A percentile compares a stretch with the other conserved stretches of the same genome.
These are phyloP conservation scores for Alopecurus myosuroides DNA, from an alignment of 176 grass and related monocot species.

Conservation along the genomic window DNA sequence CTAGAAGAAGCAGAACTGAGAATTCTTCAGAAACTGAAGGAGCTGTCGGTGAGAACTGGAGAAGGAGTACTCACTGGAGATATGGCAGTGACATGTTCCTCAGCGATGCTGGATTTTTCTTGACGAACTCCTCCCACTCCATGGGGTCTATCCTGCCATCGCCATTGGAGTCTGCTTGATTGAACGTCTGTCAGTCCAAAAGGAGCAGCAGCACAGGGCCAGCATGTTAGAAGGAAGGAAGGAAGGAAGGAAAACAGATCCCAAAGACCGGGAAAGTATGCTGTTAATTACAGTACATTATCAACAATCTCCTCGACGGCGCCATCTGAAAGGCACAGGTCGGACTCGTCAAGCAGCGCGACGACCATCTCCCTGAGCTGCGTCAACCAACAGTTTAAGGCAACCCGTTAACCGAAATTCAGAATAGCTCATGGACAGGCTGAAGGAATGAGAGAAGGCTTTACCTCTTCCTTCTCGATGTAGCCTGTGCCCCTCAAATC, in stretches of 20 bases:
- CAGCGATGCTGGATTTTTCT: slow-evolving; percentile 57
- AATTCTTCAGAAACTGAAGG: too few relatives aligned
- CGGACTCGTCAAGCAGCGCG: slow-evolving; percentile 67
- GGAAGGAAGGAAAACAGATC: neutral
- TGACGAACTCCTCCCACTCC: slow-evolving; percentile 76
- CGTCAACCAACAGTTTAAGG: neutral
- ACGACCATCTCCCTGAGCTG: slow-evolving; percentile 80
- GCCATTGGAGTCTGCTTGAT: slow-evolving; percentile 62
- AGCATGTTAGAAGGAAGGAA: neutral
- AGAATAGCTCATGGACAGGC: neutral
- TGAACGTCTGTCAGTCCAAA: slow-evolving; percentile 57
- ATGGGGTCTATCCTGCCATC: slow-evolving; percentile 73
- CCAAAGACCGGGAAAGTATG: neutral
- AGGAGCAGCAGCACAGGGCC: neutral
- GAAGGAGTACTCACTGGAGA: slow-evolving; percentile 41
- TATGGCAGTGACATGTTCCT: slow-evolving; percentile 88
- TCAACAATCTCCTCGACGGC: slow-evolving; percentile 57
- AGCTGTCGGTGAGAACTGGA: too few relatives aligned
- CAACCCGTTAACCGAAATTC: neutral
- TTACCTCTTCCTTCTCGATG: slow-evolving; percentile 86
- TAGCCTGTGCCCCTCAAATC: slow-evolving; percentile 71
- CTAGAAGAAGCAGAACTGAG: too few relatives aligned
- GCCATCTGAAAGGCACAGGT: slow-evolving; percentile 46
- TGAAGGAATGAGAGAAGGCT: neutral
- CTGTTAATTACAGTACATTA: slow-evolving; percentile 53